phyloP scores from a whole-genome alignment of 306 rosid genomes.

The Pachyrhizus erosus region DNA sequence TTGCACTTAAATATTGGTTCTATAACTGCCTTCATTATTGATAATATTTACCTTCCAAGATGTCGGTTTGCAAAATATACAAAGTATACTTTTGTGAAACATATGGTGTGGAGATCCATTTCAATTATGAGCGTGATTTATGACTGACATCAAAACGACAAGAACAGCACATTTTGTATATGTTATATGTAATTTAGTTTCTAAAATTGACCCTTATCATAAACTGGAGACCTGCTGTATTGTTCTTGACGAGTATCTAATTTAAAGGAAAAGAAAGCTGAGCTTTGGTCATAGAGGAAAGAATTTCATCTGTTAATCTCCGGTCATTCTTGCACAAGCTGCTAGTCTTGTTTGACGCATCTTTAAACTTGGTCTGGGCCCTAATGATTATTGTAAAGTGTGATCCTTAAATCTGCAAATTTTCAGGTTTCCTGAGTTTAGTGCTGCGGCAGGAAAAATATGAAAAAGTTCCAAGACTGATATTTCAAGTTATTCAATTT shows the following conservation, averaged over 20 bases:
- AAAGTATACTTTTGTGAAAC: constrained; percentile 8
- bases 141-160: not conserved
- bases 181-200: not conserved
- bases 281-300: constrained; percentile 3
- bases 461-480: constrained; percentile 4
- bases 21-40: not conserved
- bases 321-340: no score
- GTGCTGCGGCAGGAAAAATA: constrained; percentile 1
- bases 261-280: constrained; percentile 15
- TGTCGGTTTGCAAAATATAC: not conserved
- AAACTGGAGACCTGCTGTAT: constrained; percentile 13
- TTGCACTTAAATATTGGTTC: constrained; percentile 1
- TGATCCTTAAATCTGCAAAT: not conserved
- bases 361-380: constrained; percentile 16
- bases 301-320: not conserved
- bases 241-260: constrained; percentile 7
- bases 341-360: constrained; percentile 33
- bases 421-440: not conserved
- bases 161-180: not conserved
- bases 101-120: constrained; percentile 14
- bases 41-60: constrained; percentile 1
- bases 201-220: not conserved
- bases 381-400: constrained; percentile 5
- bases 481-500: constrained; percentile 38
- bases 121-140: not conserved